phyloP scores from a whole-genome alignment of 108 stramenopile genomes.

The Nitzschia palea region DNA sequence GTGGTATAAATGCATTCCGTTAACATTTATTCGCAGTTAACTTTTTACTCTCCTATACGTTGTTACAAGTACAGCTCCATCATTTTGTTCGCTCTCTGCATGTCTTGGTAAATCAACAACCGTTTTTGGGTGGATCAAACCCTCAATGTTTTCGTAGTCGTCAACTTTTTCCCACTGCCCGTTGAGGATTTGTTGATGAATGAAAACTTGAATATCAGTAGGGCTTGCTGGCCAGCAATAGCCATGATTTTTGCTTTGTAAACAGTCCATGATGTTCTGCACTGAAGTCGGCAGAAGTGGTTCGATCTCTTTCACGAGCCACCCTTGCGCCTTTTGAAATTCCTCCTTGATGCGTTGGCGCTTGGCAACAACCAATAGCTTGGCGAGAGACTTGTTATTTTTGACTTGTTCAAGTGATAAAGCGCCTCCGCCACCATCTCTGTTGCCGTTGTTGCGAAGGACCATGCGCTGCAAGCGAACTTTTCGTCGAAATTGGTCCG shows the following conservation, averaged over 20 bases:
- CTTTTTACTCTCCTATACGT: no score
- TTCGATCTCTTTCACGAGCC: slow-evolving; percentile 9
- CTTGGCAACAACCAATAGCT: slow-evolving; percentile 71
- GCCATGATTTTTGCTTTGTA: not conserved
- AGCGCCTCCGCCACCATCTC: not conserved
- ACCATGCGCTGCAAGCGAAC: slow-evolving; percentile 51
- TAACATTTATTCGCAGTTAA: no score
- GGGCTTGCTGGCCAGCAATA: slow-evolving; percentile 16
- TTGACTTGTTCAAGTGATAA: slow-evolving; percentile 45
- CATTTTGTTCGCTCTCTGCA: no score
- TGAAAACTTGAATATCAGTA: slow-evolving; percentile 36
- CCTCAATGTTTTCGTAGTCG: no score
- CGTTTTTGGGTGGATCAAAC: no score
- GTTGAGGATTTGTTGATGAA: slow-evolving; percentile 18
- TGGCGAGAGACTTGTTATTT: slow-evolving; percentile 53
- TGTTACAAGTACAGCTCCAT: no score
- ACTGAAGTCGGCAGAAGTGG: slow-evolving; percentile 6
- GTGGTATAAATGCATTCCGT: slow-evolving; percentile 54
- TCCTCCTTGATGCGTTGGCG: slow-evolving; percentile 41
- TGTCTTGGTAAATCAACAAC: no score
- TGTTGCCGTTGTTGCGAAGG: slow-evolving; percentile 1
- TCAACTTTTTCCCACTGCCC: no score
- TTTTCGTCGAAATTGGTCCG: slow-evolving; percentile 57
- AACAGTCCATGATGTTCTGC: slow-evolving; percentile 19
- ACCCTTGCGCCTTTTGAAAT: slow-evolving; percentile 10